phyloP scores from a whole-genome alignment of 2,329 filamentous ascomycete genomes.

The Claviceps citrina region DNA sequence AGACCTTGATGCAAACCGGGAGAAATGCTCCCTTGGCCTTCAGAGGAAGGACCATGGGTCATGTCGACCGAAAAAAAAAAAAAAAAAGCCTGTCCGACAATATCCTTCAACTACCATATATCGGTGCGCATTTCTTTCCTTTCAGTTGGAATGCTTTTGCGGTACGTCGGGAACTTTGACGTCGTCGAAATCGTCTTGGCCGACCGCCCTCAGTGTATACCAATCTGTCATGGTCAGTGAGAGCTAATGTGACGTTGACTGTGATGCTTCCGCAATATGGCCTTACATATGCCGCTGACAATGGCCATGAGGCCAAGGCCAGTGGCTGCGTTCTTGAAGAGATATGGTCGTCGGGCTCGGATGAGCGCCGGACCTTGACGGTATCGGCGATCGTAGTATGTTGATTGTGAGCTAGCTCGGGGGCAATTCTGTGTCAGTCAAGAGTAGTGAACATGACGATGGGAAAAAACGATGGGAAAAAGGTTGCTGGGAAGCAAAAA shows the following conservation, averaged over 20 bases:
- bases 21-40: background rate
- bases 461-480: no score
- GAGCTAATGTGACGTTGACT: background rate
- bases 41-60: background rate
- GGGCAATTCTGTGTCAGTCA: background rate
- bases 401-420: constrained; percentile 32
- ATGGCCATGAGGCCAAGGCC: constrained; percentile 62
- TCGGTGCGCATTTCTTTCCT: constrained; percentile 9
- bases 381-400: constrained; percentile 84
- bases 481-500: no score
- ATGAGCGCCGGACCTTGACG: constrained; percentile 79
- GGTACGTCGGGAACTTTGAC: constrained; percentile 74
- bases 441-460: no score
- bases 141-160: constrained; percentile 27
- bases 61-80: no score
- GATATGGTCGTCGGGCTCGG: constrained; percentile 78
- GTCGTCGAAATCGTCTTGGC: constrained; percentile 94
- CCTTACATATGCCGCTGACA: constrained; percentile 77
- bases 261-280: no score
- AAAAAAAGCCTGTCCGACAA: no score
- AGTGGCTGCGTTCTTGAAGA: constrained; percentile 75
- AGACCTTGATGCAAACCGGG: background rate
- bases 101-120: background rate
- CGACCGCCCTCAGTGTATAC: constrained; percentile 64
- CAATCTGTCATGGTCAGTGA: constrained; percentile 26